Conservation (phyloP, 2,329 filamentous ascomycete genomes). For the Diaporthe australafricana region DNA sequence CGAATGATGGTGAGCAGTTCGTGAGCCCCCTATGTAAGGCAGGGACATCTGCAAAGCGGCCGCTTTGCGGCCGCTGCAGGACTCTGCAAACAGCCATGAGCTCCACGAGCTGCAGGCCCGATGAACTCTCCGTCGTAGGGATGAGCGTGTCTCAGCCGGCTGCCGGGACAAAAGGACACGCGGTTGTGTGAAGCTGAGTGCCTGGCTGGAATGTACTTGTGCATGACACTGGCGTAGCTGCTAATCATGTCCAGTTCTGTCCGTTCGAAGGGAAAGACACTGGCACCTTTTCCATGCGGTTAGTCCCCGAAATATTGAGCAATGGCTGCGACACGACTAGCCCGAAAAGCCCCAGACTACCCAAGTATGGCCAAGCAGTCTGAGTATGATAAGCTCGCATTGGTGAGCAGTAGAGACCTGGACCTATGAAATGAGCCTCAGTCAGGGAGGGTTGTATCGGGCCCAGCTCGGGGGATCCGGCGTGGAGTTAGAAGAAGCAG, state of each 20-base stretch:
- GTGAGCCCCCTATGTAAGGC: slow-evolving; percentile 22
- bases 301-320: slow-evolving; percentile 27
- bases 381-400: slow-evolving; percentile 21
- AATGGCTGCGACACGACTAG: slow-evolving; percentile 29
- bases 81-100: slow-evolving; percentile 10
- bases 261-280: slow-evolving; percentile 28
- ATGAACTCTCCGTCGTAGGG: slow-evolving; percentile 14
- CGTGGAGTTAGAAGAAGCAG: slow-evolving; percentile 13
- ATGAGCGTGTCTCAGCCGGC: slow-evolving; percentile 21
- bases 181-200: slow-evolving; percentile 13
- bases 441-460: slow-evolving; percentile 23
- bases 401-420: background rate
- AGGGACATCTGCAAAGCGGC: background rate
- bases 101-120: slow-evolving; percentile 21
- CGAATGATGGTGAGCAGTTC: slow-evolving; percentile 20
- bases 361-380: slow-evolving; percentile 19
- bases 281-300: slow-evolving; percentile 20
- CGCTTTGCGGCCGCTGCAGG: background rate
- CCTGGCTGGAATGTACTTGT: slow-evolving; percentile 20
- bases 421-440: background rate
- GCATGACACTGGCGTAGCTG: slow-evolving; percentile 23
- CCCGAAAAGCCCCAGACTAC: slow-evolving; percentile 21
- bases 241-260: slow-evolving; percentile 14
- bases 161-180: slow-evolving; percentile 15
- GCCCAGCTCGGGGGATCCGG: slow-evolving; percentile 3